Percentiles rank a stretch among this genome's conserved stretches.
Evolutionary conservation across 2,329 filamentous ascomycete species (phyloP).

Genomic region (Colletotrichum sp.): DNA sequence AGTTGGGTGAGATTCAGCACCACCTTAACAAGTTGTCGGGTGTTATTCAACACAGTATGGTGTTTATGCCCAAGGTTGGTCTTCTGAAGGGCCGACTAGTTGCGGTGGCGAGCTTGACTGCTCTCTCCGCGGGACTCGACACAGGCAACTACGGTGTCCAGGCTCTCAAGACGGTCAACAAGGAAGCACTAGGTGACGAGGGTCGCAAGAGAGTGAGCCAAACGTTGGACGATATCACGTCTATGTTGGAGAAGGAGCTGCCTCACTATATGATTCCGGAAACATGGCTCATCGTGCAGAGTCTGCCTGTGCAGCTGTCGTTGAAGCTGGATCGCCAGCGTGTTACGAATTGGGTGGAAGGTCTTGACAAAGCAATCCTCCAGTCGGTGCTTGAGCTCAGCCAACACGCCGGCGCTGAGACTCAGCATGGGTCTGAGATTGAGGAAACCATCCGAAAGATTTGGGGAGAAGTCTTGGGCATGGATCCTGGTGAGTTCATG

Average conservation of each 20-base stretch:
- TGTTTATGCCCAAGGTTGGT: background rate
- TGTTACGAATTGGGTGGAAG: background rate
- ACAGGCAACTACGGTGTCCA: background rate
- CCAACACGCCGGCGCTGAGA: background rate
- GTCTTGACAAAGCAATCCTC: background rate
- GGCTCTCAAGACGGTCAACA: background rate
- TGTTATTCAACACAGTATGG: background rate
- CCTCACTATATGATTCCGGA: constrained; percentile 27
- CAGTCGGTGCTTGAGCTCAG: background rate
- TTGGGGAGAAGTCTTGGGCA: constrained; percentile 40
- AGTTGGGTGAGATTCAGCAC: constrained; percentile 11
- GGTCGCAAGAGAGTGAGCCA: background rate
- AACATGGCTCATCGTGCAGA: constrained; percentile 17
- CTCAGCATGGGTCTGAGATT: background rate
- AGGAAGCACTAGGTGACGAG: background rate
- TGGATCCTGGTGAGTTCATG: constrained; percentile 29
- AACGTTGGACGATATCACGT: background rate
- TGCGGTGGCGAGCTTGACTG: background rate
- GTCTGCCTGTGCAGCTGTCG: constrained; percentile 20
- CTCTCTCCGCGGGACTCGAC: background rate
- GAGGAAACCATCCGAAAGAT: constrained; percentile 14
- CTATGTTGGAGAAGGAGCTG: background rate
- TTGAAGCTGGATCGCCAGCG: constrained; percentile 24
- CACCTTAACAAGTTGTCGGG: background rate
- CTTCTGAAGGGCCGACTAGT: background rate